Evolutionary conservation across 306 rosid species (phyloP).

Genomic region (Cyclanthera cordifolia): DNA sequence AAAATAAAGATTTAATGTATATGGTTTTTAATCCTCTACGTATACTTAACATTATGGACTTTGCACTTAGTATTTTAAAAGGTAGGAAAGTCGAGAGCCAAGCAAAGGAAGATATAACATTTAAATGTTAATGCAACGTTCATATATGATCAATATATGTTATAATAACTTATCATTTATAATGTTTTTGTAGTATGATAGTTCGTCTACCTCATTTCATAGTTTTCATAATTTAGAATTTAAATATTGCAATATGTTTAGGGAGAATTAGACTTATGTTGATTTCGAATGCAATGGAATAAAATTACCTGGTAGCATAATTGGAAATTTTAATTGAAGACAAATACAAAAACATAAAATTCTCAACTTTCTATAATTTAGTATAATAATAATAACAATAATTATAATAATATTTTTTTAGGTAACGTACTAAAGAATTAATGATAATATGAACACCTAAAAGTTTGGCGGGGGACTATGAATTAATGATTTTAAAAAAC

Average conservation of each 20-base stretch:
- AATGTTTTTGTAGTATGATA: neutral
- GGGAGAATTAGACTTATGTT: neutral
- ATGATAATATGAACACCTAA: neutral
- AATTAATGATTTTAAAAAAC: neutral
- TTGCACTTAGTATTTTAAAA: no score
- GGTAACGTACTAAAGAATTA: neutral
- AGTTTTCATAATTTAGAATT: neutral
- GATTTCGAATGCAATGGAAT: neutral
- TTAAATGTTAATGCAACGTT: neutral
- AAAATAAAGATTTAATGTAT: no score
- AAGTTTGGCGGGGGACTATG: neutral
- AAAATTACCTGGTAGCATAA: neutral
- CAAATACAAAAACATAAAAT: neutral
- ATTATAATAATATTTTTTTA: neutral
- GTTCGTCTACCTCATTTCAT: neutral
- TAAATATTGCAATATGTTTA: no score
- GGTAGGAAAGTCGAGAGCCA: neutral
- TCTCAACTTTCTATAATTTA: neutral
- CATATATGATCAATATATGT: neutral
- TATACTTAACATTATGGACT: no score
- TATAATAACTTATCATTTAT: neutral
- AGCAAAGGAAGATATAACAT: neutral
- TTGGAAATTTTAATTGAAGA: neutral
- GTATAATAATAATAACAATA: neutral
- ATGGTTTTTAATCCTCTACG: no score